Conservation (phyloP, 805 yeast genomes). For the Schwanniomyces vanrijiae region DNA sequence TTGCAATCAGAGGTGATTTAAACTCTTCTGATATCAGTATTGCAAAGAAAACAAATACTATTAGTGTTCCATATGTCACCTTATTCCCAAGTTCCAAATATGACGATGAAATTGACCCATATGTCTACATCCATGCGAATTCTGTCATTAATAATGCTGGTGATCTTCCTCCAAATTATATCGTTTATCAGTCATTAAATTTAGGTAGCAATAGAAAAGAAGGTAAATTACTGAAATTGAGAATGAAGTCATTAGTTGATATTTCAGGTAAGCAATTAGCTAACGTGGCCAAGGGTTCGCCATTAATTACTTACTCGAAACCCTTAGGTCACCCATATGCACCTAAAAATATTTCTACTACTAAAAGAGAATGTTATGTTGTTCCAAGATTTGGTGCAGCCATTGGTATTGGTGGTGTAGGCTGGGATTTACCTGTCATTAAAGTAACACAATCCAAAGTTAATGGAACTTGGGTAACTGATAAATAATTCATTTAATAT, state of each 20-base stretch:
- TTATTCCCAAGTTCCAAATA: conserved; percentile 44
- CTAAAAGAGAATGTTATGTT: conserved; percentile 83
- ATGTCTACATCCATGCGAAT: conserved; percentile 77
- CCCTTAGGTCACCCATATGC: conserved; percentile 91
- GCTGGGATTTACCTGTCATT: conserved; percentile 85
- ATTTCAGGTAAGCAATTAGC: conserved; percentile 73
- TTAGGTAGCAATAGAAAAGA: conserved; percentile 47
- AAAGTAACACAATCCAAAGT: conserved; percentile 71
- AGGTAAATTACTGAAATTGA: conserved; percentile 43
- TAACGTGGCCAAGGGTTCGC: conserved; percentile 71
- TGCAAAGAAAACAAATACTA: conserved; percentile 57
- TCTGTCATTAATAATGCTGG: conserved; percentile 65
- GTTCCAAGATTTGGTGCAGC: conserved; percentile 88
- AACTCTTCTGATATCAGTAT: conserved; percentile 61
- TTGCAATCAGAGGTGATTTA: conserved; percentile 81
- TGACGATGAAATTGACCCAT: conserved; percentile 46
- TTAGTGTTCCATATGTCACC: conserved; percentile 65
- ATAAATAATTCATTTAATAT: conserved; percentile 6
- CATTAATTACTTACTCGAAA: conserved; percentile 79
- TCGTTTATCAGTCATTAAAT: conserved; percentile 72
- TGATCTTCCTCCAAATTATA: conserved; percentile 71
- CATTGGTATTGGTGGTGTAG: conserved; percentile 78
- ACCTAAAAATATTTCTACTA: conserved; percentile 63
- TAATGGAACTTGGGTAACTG: conserved; percentile 66
- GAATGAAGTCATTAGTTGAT: conserved; percentile 78